Evolutionary conservation across 2,329 filamentous ascomycete species (phyloP), one percentile per base, ranked within the genome.

Genomic region (Aspergillus sp.): DNA sequence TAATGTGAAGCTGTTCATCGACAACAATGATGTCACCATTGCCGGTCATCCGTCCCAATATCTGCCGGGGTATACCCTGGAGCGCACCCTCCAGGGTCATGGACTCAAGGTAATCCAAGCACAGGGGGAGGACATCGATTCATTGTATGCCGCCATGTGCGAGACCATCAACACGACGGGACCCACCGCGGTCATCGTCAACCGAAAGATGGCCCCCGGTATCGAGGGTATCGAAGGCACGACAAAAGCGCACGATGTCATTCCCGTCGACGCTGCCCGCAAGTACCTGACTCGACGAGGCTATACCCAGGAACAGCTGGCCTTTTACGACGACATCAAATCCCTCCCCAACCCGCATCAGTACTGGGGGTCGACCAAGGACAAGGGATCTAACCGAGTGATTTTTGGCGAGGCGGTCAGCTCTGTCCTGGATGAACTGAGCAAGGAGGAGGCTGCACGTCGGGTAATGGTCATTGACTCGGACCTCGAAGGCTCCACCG

Each of bases 1-100:
- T 25, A 73, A 72, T 13, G 64, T 74, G 38, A 74, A 74, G 62
- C 45, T 74, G 11, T 65, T 74, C 49, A 57, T 74, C 45, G 71
- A 74, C 47, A 71, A 74, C 58, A 74, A 74, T 54, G 69, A 74
- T 55, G 71, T 74, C 23, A 74, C 71, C 0, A 74, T 74, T 52
- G 71, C 71, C 2, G 71, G 71, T 7, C 69, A 74, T 42, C 71
- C 71, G 4, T 73, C 71, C 0, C 54, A 71, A 42, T 74, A 74
- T 47, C 62, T 73, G 5, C 68, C 70, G 56, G 71, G 71, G 5
- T 74, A 68, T 38, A 62, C 67, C 13, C 49, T 74, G 10, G 61
- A 43, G 14, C 54, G 57, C 1, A 73, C 69, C 3, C 61, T 74
- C 5, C 45, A 59, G n/a, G 71, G 71, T 10, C 71, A 74, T 42